Percentiles rank a stretch among this genome's conserved stretches.
phyloP scores from a whole-genome alignment of 768 basidiomycete species.

The Panus rudis region DNA sequence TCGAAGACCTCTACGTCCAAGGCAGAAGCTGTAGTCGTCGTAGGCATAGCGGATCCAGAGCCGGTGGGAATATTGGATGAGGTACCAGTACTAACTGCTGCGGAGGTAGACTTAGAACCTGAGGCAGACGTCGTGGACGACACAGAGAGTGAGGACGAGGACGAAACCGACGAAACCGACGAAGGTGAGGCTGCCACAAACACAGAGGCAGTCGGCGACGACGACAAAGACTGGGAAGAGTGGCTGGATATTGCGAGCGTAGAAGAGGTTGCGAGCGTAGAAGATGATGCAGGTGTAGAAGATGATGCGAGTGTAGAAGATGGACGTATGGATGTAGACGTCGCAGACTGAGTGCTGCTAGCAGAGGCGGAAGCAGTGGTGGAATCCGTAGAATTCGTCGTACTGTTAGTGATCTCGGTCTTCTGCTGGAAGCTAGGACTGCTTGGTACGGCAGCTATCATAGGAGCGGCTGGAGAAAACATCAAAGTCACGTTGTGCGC shows the following conservation, averaged over 20 bases:
- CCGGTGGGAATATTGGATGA: slow-evolving; percentile 5
- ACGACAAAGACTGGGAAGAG: no score
- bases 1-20: slow-evolving; percentile 11
- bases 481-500: slow-evolving; percentile 46
- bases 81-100: slow-evolving; percentile 15
- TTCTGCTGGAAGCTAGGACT: background rate
- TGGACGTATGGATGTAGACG: no score
- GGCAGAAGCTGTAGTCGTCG: slow-evolving; percentile 4
- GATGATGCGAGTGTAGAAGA: background rate
- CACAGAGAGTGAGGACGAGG: slow-evolving; percentile 11
- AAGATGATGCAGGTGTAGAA: background rate
- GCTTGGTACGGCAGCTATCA: slow-evolving; percentile 11
- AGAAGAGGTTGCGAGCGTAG: background rate
- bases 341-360: background rate
- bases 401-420: no score
- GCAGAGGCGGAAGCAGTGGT: background rate
- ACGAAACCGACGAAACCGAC: background rate
- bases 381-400: background rate
- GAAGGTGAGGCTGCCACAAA: background rate
- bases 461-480: slow-evolving; percentile 37
- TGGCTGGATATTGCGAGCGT: slow-evolving; percentile 5
- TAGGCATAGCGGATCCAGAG: slow-evolving; percentile 1
- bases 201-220: background rate
- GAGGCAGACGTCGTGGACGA: slow-evolving; percentile 10
- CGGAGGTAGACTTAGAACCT: slow-evolving; percentile 15